Base-by-base conservation (phyloP, 225 moss, liverwort and hornwort genomes). In the Pseudisothecium myosuroides region DNA sequence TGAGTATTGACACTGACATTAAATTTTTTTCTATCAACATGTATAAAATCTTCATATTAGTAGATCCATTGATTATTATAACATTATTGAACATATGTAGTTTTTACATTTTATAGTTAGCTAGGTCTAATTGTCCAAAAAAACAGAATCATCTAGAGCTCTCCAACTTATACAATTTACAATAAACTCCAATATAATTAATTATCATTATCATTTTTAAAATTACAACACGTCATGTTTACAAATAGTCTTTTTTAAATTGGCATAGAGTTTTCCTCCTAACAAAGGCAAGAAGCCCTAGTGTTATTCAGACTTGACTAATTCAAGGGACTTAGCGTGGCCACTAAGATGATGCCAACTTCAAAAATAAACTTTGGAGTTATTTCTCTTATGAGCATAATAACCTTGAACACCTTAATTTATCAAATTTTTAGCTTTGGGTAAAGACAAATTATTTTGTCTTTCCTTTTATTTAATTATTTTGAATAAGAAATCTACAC, bases 251-350 rank as follows among this genome's bases (percentile, higher is more conserved):
- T 76, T 52, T 3, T 52, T 77, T 21, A 1, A 36, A 2, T 17
- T 37, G 26, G 4, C 4, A 10, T 15, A 37, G 2, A 77, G 4
- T 55, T 34, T 52, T 52, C 3, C 0, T 52, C 14, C 34, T 52
- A 52, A 52, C 2, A 23, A 20, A 22, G 4, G 50, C 9, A 34
- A 22, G 2, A 50, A 9, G 36, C 14, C 6, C 52, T 34, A 34
- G 43, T 73, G 17, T 73, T 17, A 28, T 4, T 29, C 1, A 55
- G 0, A 55, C 4, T 77, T 77, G 4, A 74, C 31, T 7, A 31
- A 11, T 19, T 29, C 4, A 18, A 7, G 1, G 4, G 29, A 6
- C 45, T 34, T 23, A 2, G 36, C 0, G 0, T 36, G 10, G 36
- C 1, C 4, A 1, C 20, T 3, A 21, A 2, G 2, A 17, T 21